Percentiles rank a stretch among this genome's conserved stretches.
phyloP scores from a whole-genome alignment of 2,329 filamentous ascomycete species.

The Pseudonectria foliicola region DNA sequence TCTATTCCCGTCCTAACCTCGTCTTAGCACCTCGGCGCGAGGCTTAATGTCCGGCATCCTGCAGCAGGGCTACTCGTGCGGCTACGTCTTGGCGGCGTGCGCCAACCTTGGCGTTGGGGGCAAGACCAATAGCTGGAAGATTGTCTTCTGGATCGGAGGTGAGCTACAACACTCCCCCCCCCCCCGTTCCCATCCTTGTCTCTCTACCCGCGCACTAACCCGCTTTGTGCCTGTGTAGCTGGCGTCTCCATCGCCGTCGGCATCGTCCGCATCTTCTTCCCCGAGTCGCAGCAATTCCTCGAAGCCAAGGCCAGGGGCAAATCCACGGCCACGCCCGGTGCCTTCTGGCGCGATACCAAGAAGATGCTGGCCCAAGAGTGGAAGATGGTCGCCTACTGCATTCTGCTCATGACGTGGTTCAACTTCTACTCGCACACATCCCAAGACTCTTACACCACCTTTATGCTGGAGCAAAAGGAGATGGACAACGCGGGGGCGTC shows the following conservation, averaged over 20 bases:
- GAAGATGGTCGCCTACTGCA: constrained; percentile 70
- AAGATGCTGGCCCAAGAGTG: constrained; percentile 63
- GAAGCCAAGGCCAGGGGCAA: constrained; percentile 58
- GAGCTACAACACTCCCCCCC: constrained; percentile 15
- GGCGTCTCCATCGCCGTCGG: constrained; percentile 63
- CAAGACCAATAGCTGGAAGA: constrained; percentile 60
- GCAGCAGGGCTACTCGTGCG: constrained; percentile 75
- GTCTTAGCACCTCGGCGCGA: constrained; percentile 51
- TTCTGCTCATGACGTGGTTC: constrained; percentile 73
- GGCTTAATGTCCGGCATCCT: constrained; percentile 77
- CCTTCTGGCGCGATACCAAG: constrained; percentile 64
- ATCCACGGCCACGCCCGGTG: constrained; percentile 34
- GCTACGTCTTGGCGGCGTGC: constrained; percentile 71
- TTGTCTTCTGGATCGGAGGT: constrained; percentile 63
- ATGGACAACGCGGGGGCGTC: constrained; percentile 56
- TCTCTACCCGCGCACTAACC: not conserved
- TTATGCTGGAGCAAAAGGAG: constrained; percentile 67
- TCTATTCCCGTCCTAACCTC: constrained; percentile 14
- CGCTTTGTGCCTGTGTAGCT: constrained; percentile 27
- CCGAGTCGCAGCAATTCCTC: constrained; percentile 68
- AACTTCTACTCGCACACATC: constrained; percentile 72
- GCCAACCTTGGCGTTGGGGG: constrained; percentile 68
- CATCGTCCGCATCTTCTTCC: constrained; percentile 59
- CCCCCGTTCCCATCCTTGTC: not conserved
- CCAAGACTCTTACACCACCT: constrained; percentile 76